Evolutionary conservation across 805 yeast species (phyloP), one percentile per base, ranked within the genome.

Genomic region (Ascoidea tarda): DNA sequence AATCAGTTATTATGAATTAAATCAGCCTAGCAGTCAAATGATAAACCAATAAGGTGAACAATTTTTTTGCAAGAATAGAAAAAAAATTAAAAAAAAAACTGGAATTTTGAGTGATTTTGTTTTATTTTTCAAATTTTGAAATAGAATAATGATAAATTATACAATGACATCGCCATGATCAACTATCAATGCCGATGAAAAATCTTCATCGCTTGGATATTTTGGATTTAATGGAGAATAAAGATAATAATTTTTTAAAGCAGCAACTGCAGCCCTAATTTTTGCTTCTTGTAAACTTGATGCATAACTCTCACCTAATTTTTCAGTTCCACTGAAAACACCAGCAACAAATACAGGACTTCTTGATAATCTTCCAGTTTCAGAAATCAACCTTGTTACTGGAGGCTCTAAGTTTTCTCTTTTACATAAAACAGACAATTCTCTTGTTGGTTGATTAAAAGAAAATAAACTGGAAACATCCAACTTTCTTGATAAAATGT

Each of bases 261-360:
- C 90, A 66, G 85, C 84, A 42, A 89, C 95, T 51, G 89, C 87
- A 44, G 96, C 93, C 67, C 96, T 80, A 46, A 88, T 84, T 69
- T 89, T 87, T 44, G 97, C 96, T 69, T 93, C 98, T 58, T 77
- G 79, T 61, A 93, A 72, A 33, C 95, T 85, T 5, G 95, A 74
- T 45, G 98, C 99, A 63, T 85, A 88, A 47, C 96, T 96, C 68
- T 93, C 97, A 51, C 97, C 96, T 52, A 93, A 73, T 67, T 87
- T 82, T 57, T 80, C 79, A 12, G 74, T 73, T 44, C 96, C 98
- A 54, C 85, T 75, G 66, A 89, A 93, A 1, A 87, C 93, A 50
- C 96, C 98, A 42, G 91, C 95, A 12, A 91, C 84, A 60, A 79
- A 93, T 46, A 89, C 83, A 31, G 99, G 95, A 49, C 85, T 80